phyloP scores from a whole-genome alignment of 1,284 basidiomycete species.

The Ustilago xerochloae region DNA sequence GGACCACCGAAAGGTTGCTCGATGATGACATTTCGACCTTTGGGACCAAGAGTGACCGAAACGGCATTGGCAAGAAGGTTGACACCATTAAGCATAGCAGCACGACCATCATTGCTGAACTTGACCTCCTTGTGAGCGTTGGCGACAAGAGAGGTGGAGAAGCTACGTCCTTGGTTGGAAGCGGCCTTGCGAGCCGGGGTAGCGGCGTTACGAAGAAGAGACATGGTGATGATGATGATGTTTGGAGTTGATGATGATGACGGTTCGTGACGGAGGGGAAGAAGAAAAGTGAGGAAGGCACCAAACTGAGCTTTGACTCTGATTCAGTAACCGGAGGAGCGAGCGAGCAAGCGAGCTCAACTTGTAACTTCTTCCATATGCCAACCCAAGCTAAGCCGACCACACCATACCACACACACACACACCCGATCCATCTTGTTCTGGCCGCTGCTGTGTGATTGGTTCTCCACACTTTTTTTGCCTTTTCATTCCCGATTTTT shows the following conservation, averaged over 20 bases:
- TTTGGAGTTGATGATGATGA: neutral
- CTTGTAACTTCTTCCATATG: too few species aligned
- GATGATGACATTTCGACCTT: conserved; percentile 99
- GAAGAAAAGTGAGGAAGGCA: neutral
- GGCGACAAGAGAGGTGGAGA: conserved; percentile 55
- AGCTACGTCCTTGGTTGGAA: conserved; percentile 45
- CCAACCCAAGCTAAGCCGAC: too few species aligned
- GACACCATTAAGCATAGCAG: conserved; percentile 92
- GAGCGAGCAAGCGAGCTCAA: too few species aligned
- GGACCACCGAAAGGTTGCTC: conserved; percentile 97
- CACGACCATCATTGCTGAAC: conserved; percentile 94
- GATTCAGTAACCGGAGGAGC: conserved; percentile 1
- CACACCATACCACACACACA: too few species aligned
- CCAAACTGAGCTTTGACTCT: neutral
- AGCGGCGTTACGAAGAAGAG: conserved; percentile 56
- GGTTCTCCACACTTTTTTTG: neutral
- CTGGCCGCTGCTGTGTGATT: neutral
- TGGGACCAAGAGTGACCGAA: conserved; percentile 95
- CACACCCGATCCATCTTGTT: neutral
- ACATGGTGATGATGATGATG: conserved; percentile 34
- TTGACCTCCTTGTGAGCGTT: conserved; percentile 85
- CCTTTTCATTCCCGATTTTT: conserved; percentile 3
- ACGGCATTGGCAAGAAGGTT: conserved; percentile 81
- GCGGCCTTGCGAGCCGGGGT: conserved; percentile 50
- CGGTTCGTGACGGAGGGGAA: neutral